Evolutionary conservation across 192 early-diverging fungal genomes (phyloP).

Genomic region (Funneliformis mosseae): DNA sequence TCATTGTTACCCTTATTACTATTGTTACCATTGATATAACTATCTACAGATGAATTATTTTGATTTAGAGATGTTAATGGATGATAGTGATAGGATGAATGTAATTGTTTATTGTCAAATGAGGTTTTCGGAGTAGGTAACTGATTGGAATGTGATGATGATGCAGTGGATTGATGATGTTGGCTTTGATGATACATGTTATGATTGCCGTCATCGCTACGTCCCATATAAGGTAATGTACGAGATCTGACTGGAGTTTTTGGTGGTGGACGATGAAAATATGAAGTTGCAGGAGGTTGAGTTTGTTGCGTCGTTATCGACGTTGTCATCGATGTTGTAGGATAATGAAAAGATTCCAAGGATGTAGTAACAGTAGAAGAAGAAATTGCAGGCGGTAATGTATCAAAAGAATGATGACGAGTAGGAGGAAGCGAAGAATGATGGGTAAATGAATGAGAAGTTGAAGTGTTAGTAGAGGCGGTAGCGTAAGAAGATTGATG

Average conservation of each 20-base stretch:
- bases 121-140: constrained; percentile 15
- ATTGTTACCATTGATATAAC: background rate
- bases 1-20: background rate
- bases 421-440: background rate
- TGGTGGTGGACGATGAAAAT: background rate
- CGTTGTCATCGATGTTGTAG: background rate
- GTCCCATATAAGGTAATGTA: background rate
- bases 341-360: background rate
- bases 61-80: background rate
- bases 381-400: too few relatives aligned
- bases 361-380: background rate
- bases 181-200: background rate
- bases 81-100: background rate
- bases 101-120: constrained; percentile 18
- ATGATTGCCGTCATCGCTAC: background rate
- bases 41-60: background rate
- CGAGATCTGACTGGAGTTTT: background rate
- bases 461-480: background rate
- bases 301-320: background rate
- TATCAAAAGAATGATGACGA: background rate
- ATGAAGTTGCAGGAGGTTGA: background rate
- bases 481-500: background rate
- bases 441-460: background rate
- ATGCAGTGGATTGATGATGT: background rate
- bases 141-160: background rate